A percentile compares a stretch with the other conserved stretches of the same genome.
phyloP scores from a whole-genome alignment of 106 monocot species.

The Iris macrosiphon region DNA sequence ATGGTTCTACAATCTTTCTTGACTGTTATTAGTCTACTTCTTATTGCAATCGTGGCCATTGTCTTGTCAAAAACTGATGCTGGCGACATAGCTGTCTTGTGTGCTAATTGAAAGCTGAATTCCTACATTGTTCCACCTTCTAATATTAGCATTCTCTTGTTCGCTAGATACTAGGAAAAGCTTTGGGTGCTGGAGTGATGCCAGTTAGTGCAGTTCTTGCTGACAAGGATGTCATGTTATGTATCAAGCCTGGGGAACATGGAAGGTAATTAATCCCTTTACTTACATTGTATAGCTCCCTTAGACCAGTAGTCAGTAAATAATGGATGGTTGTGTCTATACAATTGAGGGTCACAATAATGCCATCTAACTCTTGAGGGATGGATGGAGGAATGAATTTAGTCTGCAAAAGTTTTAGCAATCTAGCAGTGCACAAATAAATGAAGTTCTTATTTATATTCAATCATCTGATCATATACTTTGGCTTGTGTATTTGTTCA shows the following conservation, averaged over 20 bases:
- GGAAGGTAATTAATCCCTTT: slow-evolving; percentile 57
- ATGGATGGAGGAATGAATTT: neutral
- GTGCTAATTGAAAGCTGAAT: no score
- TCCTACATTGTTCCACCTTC: neutral
- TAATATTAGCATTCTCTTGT: neutral
- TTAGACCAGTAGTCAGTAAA: no score
- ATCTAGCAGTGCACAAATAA: neutral
- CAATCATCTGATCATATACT: neutral
- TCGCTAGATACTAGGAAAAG: slow-evolving; percentile 88
- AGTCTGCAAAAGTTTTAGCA: neutral
- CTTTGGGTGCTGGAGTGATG: slow-evolving; percentile 94
- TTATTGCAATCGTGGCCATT: neutral
- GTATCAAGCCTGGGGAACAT: slow-evolving; percentile 94
- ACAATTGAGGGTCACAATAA: no score
- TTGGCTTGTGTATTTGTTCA: neutral
- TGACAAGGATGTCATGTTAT: slow-evolving; percentile 91
- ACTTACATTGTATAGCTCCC: neutral
- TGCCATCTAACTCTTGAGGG: no score
- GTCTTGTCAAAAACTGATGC: no score
- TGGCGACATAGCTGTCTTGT: no score
- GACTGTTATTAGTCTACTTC: neutral
- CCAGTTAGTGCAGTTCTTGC: slow-evolving; percentile 97
- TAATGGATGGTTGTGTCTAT: no score
- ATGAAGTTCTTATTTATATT: neutral
- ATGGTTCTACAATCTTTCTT: no score